Conservation (phyloP, 106 monocot species). For the Phalaenopsis aphrodite region DNA sequence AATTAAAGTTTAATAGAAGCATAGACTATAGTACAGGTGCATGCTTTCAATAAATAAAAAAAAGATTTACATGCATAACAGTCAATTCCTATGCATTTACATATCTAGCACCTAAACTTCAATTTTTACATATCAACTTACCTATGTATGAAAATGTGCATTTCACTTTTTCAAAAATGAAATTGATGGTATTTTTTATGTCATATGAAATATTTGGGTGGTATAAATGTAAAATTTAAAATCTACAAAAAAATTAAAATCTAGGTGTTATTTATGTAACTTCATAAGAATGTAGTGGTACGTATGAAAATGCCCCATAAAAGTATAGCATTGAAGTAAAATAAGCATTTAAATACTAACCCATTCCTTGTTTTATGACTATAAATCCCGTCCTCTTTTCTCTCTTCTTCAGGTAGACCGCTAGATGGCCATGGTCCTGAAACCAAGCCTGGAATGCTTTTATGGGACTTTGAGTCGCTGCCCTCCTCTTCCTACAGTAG, state of each 20-base stretch:
- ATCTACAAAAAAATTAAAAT: too few species aligned
- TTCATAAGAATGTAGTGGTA: too few species aligned
- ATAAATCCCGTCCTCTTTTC: conserved; percentile 29
- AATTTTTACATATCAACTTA: too few species aligned
- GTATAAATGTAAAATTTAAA: too few species aligned
- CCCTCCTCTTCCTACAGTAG: conserved; percentile 82
- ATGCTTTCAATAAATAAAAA: not conserved
- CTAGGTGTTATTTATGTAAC: too few species aligned
- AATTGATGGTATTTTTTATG: too few species aligned
- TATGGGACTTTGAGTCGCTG: conserved; percentile 9
- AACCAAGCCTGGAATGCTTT: conserved; percentile 8
- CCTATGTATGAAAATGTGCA: too few species aligned
- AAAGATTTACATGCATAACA: too few species aligned
- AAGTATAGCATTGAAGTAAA: not conserved
- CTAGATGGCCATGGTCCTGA: conserved; percentile 21
- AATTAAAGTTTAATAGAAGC: not conserved
- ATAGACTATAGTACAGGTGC: not conserved
- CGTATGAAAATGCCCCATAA: not conserved
- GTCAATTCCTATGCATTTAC: too few species aligned
- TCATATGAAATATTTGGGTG: too few species aligned
- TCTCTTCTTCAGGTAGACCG: conserved; percentile 26
- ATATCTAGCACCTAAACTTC: too few species aligned
- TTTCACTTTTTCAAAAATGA: too few species aligned
- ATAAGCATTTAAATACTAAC: conserved; percentile 16
- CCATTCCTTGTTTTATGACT: conserved; percentile 31